These are phyloP conservation scores for Asclepias syriaca DNA, from an alignment of 257 asterid genomes.

Conservation along the genomic window DNA sequence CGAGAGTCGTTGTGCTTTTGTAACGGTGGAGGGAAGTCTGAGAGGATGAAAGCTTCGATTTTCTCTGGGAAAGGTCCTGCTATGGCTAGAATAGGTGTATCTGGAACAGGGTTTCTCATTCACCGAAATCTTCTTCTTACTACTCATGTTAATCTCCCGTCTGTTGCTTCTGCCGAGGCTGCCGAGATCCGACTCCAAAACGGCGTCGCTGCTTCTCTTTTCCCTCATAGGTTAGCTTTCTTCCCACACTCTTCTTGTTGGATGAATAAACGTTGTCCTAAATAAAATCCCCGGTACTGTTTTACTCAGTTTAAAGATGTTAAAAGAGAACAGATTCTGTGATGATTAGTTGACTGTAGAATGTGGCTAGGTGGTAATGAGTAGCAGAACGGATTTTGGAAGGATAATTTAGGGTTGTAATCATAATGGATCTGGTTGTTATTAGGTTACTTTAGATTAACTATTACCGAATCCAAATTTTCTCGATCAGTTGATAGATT, in stretches of 20 bases:
- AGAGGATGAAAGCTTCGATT: slow-evolving; percentile 72
- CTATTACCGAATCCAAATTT: background rate
- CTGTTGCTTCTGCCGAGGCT: slow-evolving; percentile 77
- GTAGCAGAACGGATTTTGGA: background rate
- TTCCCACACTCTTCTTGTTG: background rate
- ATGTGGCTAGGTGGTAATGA: background rate
- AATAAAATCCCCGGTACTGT: background rate
- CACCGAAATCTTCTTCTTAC: slow-evolving; percentile 94
- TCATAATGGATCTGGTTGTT: background rate
- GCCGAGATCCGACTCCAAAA: slow-evolving; percentile 92
- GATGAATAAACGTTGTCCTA: background rate
- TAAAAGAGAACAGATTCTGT: background rate
- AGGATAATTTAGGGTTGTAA: background rate
- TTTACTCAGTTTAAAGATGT: background rate
- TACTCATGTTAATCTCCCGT: slow-evolving; percentile 75
- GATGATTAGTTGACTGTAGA: background rate
- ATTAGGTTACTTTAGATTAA: background rate
- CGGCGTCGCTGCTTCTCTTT: slow-evolving; percentile 64
- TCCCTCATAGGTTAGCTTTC: slow-evolving; percentile 73
- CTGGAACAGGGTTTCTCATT: slow-evolving; percentile 84
- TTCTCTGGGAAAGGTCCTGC: slow-evolving; percentile 74
- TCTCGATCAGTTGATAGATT: background rate
- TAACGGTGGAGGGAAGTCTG: slow-evolving; percentile 93
- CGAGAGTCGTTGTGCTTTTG: slow-evolving; percentile 92
- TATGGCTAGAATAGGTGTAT: slow-evolving; percentile 54